Evolutionary conservation across 1,284 basidiomycete genomes (phyloP).

Genomic region (Pascua sp.): DNA sequence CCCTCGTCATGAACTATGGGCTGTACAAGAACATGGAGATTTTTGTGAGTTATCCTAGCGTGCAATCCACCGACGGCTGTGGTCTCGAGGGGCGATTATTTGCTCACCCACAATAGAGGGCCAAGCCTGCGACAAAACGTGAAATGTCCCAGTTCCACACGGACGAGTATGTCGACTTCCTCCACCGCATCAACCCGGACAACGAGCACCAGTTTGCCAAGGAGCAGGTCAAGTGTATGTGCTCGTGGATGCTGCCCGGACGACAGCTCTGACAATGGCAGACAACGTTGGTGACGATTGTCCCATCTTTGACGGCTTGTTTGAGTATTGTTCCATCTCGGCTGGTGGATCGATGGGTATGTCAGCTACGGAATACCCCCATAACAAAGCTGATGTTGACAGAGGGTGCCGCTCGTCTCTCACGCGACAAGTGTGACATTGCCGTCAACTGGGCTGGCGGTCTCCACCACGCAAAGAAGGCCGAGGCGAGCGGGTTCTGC

Average conservation of each 20-base stretch:
- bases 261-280: constrained; percentile 29
- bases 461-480: constrained; percentile 96
- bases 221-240: constrained; percentile 89
- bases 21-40: constrained; percentile 97
- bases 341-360: constrained; percentile 97
- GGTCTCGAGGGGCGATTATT: too few species aligned
- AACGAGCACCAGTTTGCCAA: constrained; percentile 84
- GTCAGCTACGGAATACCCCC: constrained; percentile 29
- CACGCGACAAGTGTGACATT: constrained; percentile 96
- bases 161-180: constrained; percentile 89
- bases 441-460: constrained; percentile 99
- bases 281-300: constrained; percentile 94
- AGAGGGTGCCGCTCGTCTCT: constrained; percentile 96
- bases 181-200: constrained; percentile 75
- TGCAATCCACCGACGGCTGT: too few species aligned
- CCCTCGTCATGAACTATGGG: constrained; percentile 99
- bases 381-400: not conserved
- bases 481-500: constrained; percentile 97
- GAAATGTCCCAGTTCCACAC: constrained; percentile 97
- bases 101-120: constrained; percentile 60
- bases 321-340: constrained; percentile 98
- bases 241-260: not conserved
- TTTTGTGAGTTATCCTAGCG: constrained; percentile 61
- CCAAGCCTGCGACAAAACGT: constrained; percentile 97
- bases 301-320: constrained; percentile 95